Evolutionary conservation across 495 filamentous ascomycete genomes (phyloP).

Genomic region (Acidiella bohemica): DNA sequence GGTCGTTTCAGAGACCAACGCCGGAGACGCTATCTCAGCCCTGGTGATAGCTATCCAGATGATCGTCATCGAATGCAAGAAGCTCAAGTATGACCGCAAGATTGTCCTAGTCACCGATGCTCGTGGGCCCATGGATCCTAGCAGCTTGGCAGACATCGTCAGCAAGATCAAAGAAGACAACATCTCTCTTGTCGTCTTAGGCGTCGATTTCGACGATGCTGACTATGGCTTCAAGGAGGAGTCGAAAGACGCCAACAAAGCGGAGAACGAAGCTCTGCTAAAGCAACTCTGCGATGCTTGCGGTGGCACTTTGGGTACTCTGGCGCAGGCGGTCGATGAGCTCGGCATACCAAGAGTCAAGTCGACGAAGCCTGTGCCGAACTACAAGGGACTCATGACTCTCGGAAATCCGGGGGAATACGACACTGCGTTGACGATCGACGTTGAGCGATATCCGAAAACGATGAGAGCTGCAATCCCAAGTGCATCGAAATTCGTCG

Average conservation of each 20-base stretch:
- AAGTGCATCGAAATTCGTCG: constrained; percentile 61
- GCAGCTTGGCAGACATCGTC: constrained; percentile 51
- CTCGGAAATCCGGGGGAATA: constrained; percentile 66
- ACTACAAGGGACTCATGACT: constrained; percentile 66
- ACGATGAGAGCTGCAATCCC: constrained; percentile 61
- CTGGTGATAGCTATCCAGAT: constrained; percentile 73
- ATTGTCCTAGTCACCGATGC: constrained; percentile 82
- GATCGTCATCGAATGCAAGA: constrained; percentile 70
- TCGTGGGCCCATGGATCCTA: constrained; percentile 51
- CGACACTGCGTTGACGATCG: constrained; percentile 65
- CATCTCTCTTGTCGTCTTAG: constrained; percentile 68
- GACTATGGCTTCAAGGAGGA: constrained; percentile 92
- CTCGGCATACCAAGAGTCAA: constrained; percentile 68
- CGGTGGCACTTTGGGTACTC: constrained; percentile 63
- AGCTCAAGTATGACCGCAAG: constrained; percentile 72
- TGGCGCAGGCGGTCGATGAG: constrained; percentile 69
- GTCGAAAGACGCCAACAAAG: constrained; percentile 49
- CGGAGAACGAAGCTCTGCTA: constrained; percentile 52
- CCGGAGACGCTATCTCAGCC: constrained; percentile 76
- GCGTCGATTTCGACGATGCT: constrained; percentile 85
- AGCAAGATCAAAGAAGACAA: constrained; percentile 55
- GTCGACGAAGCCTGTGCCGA: constrained; percentile 50
- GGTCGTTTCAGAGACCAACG: constrained; percentile 50
- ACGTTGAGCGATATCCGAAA: constrained; percentile 79
- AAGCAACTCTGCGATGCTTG: constrained; percentile 48